Evolutionary conservation across 2,329 filamentous ascomycete genomes (phyloP), one percentile per base, ranked within the genome.

Genomic region (Biscogniauxia marginata): DNA sequence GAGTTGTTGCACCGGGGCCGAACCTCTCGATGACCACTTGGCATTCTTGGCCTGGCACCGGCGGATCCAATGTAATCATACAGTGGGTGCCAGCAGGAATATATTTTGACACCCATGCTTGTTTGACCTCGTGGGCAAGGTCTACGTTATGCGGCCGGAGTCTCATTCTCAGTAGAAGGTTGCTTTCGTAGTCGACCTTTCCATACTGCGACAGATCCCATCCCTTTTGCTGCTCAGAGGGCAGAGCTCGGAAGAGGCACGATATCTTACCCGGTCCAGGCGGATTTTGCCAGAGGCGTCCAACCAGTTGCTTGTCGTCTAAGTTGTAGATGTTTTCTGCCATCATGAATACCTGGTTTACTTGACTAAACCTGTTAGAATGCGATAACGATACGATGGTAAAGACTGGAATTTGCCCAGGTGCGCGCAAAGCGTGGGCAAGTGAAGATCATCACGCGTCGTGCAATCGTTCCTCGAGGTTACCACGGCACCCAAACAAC

Each of bases 1-100:
- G n/a, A n/a, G 30, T 39, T 39, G 6, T 30, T 11, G 30, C n/a
- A 61, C 45, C 67, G 76, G 62, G 30, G 2, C 13, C 30, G n/a
- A 16, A 39, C n/a, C 30, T 39, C 30, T 39, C 30, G 72, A 77
- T 3, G 70, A 53, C 19, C 70, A 75, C 49, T 64, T 67, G 64
- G n/a, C 53, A 45, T 3, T 11, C 2, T 3, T 46, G 34, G 18
- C 46, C 21, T 9, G 34, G 49, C 4, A 50, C 8, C 22, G 61
- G 53, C 13, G 55, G 11, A 7, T 53, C 60, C 34, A 64, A 55
- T 0, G 46, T 52, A 51, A 69, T 52, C 6, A 11, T 22, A 46
- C 63, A 66, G 22, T 49, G 46, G 4, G 34, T 49, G n/a, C 55
- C 55, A 2, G 50, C 45, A 11, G 56, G 21, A 8, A 55, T 8